phyloP scores from a whole-genome alignment of 441 rosid species.

The Gossypium schwendimanii region DNA sequence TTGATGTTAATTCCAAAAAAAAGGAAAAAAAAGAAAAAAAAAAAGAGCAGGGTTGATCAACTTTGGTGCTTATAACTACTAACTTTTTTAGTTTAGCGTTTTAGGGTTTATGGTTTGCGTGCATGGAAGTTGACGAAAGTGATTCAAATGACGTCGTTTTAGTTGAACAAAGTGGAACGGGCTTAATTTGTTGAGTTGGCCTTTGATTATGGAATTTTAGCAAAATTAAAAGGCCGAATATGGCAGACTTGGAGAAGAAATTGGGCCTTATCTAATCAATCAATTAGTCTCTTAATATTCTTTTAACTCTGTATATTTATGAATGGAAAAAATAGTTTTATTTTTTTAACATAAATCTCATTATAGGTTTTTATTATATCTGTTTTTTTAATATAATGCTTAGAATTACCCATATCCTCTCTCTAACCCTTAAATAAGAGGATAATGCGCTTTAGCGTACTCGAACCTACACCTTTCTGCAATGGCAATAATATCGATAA shows the following conservation, averaged over 20 bases:
- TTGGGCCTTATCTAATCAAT: not conserved
- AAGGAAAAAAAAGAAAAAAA: accelerated
- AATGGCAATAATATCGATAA: too few relatives aligned
- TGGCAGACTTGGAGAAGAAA: not conserved
- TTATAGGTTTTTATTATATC: too few relatives aligned
- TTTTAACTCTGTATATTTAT: not conserved
- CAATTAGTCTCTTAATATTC: not conserved
- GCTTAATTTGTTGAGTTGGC: not conserved
- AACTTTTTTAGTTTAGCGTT: not conserved
- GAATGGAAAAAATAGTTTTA: not conserved
- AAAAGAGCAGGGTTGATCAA: not conserved
- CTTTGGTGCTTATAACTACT: not conserved
- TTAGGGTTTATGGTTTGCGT: slow-evolving; percentile 1
- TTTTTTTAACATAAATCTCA: not conserved
- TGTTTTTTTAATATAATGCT: too few relatives aligned
- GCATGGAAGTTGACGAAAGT: not conserved
- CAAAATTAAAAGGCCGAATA: not conserved
- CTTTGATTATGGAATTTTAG: not conserved
- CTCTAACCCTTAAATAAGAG: too few relatives aligned
- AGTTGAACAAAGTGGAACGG: too few relatives aligned
- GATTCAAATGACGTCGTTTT: not conserved
- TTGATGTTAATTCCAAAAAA: not conserved
- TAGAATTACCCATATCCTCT: too few relatives aligned
- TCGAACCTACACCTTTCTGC: too few relatives aligned
- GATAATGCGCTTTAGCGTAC: too few relatives aligned